Evolutionary conservation across 805 yeast genomes (phyloP).

Genomic region (Zygotorulaspora danielsina): DNA sequence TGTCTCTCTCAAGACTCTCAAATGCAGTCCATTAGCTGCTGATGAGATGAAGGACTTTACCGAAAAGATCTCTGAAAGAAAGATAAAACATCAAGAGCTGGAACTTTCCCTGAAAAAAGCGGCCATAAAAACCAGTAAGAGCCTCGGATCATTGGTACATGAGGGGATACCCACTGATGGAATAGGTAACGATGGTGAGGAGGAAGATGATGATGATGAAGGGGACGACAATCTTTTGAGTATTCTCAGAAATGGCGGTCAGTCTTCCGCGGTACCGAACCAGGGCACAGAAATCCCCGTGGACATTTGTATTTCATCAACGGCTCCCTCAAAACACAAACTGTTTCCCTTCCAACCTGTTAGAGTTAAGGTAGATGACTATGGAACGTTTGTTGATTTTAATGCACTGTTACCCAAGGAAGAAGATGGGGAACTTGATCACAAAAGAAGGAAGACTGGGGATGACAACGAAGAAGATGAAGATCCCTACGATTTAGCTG

Average conservation of each 20-base stretch:
- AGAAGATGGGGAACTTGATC: conserved; percentile 37
- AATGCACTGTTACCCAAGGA: conserved; percentile 54
- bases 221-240: conserved; percentile 36
- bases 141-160: conserved; percentile 13
- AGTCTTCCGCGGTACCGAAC: conserved; percentile 6
- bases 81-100: conserved; percentile 38
- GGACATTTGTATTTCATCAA: conserved; percentile 26
- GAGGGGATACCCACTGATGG: conserved; percentile 6
- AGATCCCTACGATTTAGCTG: conserved; percentile 27
- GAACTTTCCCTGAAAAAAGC: conserved; percentile 35
- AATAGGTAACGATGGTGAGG: conserved; percentile 10
- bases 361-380: conserved; percentile 71
- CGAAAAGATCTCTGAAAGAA: conserved; percentile 42
- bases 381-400: conserved; percentile 72
- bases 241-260: conserved; percentile 15
- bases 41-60: conserved; percentile 48
- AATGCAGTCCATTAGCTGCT: conserved; percentile 49
- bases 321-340: conserved; percentile 38
- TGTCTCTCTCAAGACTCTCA: conserved; percentile 38
- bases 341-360: conserved; percentile 74
- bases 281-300: conserved; percentile 25
- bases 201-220: conserved; percentile 33
- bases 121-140: conserved; percentile 22
- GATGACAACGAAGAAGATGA: conserved; percentile 29
- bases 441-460: conserved; percentile 23